Evolutionary conservation across 1,284 basidiomycete genomes (phyloP), one percentile per base, ranked within the genome.

Genomic region (Tremellales sp.): DNA sequence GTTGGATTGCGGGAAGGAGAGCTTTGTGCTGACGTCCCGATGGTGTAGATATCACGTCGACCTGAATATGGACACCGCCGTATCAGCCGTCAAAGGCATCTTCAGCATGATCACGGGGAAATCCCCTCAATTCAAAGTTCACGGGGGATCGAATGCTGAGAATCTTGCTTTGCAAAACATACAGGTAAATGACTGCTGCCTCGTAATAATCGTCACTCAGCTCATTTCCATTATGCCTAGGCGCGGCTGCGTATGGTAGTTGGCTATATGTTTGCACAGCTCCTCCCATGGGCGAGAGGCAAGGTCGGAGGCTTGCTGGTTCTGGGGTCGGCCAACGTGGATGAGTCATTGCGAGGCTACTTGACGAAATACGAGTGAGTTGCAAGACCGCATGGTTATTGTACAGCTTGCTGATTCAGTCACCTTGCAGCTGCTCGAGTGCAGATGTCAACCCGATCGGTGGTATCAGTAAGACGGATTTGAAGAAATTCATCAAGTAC

Each of bases 371-470:
- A 98, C 68, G 95, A 99, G 72, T 92, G 82, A 43, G 57, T 33
- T 26, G 27, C 9, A 36, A 18, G n/a, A 12, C 12, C 27, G 16
- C 13, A 21, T 40, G 26, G 6, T 14, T 10, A 25, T 13, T 39
- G 22, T 12, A 21, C 8, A 31, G 16, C 16, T 21, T 27, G 31
- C 38, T 40, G 13, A 12, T 21, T 39, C n/a, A 16, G 13, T 13
- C 24, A 14, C 9, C 13, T 16, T 38, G 5, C 61, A 91, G 89
- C 48, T 79, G 78, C 63, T 77, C 75, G 21, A 73, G 73, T 33
- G 79, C 95, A 44, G 94, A 99, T 68, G 82, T 99, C 66, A 99
- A 99, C 70, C 95, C 94, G 3, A 98, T 99, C 59, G 95, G 95
- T 7, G 89, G 87, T 1, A 97, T 98, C 69, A 93, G 88, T 71